These are phyloP conservation scores for Lobulomyces angularis DNA, from an alignment of 192 early-diverging fungal genomes.

Conservation along the genomic window DNA sequence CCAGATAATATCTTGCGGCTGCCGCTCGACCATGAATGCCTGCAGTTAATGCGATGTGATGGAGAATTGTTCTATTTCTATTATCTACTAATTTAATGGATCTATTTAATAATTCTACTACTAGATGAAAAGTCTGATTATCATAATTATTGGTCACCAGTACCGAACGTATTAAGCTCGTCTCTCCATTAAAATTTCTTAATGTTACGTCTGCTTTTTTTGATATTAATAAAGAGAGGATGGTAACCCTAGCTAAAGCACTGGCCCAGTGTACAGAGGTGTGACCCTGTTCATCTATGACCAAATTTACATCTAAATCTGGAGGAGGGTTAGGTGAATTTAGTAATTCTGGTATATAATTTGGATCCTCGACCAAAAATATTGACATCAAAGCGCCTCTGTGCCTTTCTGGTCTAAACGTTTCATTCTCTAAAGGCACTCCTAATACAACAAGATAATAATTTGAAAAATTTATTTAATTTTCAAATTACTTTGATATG, in stretches of 20 bases:
- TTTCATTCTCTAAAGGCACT: too few relatives aligned
- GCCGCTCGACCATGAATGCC: conserved; percentile 54
- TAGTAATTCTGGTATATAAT: conserved; percentile 44
- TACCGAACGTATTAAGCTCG: conserved; percentile 78
- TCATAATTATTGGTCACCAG: conserved; percentile 80
- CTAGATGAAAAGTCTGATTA: conserved; percentile 57
- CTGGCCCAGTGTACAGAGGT: conserved; percentile 94
- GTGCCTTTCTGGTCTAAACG: conserved; percentile 50
- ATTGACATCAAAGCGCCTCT: conserved; percentile 71
- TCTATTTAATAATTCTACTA: conserved; percentile 61
- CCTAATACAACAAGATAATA: too few relatives aligned
- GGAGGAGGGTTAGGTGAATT: conserved; percentile 21
- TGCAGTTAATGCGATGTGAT: conserved; percentile 72
- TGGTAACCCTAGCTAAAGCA: conserved; percentile 61
- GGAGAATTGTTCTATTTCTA: conserved; percentile 73
- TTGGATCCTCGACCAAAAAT: conserved; percentile 64
- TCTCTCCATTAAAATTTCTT: conserved; percentile 73
- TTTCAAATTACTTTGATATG: too few relatives aligned
- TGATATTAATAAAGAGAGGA: conserved; percentile 63
- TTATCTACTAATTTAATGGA: conserved; percentile 66
- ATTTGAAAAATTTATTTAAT: too few relatives aligned
- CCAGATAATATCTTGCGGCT: conserved; percentile 79
- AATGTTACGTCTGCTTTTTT: conserved; percentile 57
- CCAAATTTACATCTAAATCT: conserved; percentile 64
- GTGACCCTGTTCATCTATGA: conserved; percentile 91